A percentile compares a stretch with the other conserved stretches of the same genome.
Evolutionary conservation across 2,329 filamentous ascomycete species (phyloP).

Genomic region (Tolypocladium inflatum): DNA sequence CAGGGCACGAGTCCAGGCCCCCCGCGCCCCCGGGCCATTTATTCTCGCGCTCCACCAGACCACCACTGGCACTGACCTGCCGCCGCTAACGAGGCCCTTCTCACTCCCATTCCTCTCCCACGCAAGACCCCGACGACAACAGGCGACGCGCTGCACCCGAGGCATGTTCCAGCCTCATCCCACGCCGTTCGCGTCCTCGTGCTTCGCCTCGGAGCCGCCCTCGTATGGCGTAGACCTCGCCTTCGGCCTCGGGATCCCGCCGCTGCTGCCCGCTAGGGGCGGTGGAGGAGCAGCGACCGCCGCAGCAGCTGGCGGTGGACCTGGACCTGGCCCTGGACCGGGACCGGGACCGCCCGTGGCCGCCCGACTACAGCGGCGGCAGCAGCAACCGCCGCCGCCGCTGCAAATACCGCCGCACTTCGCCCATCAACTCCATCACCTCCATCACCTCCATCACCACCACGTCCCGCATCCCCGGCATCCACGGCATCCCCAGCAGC

Average conservation of each 20-base stretch:
- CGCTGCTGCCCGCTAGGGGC: conserved; percentile 3
- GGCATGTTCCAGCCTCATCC: conserved; percentile 48
- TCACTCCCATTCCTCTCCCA: too few relatives aligned
- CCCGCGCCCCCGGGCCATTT: too few relatives aligned
- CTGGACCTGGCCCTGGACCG: background rate
- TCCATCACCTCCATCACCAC: background rate
- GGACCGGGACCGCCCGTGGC: too few relatives aligned
- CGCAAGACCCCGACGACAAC: too few relatives aligned
- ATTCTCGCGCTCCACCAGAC: background rate
- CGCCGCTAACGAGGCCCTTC: background rate
- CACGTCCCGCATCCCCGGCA: conserved; percentile 5
- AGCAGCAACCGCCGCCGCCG: background rate
- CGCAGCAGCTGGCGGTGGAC: background rate
- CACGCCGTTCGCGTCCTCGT: conserved; percentile 36
- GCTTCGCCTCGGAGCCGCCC: conserved; percentile 15
- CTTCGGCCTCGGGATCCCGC: conserved; percentile 10
- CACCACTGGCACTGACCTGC: too few relatives aligned
- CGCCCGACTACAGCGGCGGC: background rate
- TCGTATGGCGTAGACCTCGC: conserved; percentile 28
- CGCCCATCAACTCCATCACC: background rate
- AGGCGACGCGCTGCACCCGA: background rate
- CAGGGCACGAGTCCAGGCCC: too few relatives aligned
- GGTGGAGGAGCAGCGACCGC: background rate
- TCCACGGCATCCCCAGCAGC: conserved; percentile 10
- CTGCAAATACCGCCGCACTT: background rate